Evolutionary conservation across 257 asterid genomes (phyloP).

Genomic region (Jasminum sambac): DNA sequence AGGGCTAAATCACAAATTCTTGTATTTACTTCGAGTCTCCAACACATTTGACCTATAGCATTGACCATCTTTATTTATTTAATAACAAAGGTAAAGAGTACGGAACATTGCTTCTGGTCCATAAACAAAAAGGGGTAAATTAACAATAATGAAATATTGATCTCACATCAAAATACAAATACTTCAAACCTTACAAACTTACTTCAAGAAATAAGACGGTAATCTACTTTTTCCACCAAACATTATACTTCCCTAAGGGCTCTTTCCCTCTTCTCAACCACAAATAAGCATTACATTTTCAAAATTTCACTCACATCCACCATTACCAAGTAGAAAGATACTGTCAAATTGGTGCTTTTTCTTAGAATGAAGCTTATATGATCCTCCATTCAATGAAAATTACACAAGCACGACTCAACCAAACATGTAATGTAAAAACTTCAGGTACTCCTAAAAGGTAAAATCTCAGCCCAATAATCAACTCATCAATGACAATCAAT

Average conservation of each 20-base stretch:
- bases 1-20: background rate
- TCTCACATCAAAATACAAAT: background rate
- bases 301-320: background rate
- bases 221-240: background rate
- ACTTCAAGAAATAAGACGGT: background rate
- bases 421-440: background rate
- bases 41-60: background rate
- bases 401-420: background rate
- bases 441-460: background rate
- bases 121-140: background rate
- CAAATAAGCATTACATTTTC: background rate
- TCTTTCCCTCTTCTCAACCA: background rate
- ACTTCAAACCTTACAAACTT: background rate
- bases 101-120: background rate
- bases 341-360: background rate
- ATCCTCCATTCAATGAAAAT: background rate
- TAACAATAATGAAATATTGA: background rate
- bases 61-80: background rate
- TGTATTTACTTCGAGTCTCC: too few relatives aligned
- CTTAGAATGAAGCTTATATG: background rate
- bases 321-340: background rate
- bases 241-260: background rate
- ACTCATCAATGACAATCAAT: background rate
- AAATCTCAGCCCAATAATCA: constrained; percentile 3
- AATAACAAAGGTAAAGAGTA: background rate